Conservation (phyloP, 257 asterid genomes). For the Avicennia marina region DNA sequence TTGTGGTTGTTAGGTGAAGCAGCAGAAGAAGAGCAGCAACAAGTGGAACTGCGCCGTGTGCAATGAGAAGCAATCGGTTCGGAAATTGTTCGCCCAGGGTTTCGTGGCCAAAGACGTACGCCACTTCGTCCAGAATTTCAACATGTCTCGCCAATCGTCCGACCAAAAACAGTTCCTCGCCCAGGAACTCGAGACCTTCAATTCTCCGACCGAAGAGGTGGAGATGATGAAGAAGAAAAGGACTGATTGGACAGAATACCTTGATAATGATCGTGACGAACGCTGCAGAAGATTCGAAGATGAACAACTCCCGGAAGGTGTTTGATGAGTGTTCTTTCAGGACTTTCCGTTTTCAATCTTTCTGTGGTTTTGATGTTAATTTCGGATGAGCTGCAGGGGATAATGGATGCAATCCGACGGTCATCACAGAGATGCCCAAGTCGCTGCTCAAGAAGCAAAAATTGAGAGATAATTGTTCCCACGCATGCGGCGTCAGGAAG, state of each 20-base stretch:
- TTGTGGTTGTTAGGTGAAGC: constrained; percentile 66
- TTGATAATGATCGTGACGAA: constrained; percentile 39
- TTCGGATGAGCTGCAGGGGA: constrained; percentile 39
- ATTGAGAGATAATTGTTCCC: constrained; percentile 28
- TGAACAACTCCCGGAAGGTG: constrained; percentile 28
- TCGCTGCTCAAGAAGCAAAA: constrained; percentile 49
- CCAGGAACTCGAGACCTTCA: constrained; percentile 18
- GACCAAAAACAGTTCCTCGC: constrained; percentile 30
- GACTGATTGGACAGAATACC: constrained; percentile 77
- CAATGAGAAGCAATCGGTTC: constrained; percentile 77
- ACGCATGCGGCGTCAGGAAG: constrained; percentile 15
- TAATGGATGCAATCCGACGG: constrained; percentile 33
- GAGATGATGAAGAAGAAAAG: constrained; percentile 33
- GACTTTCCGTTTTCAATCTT: neutral
- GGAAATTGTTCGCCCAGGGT: constrained; percentile 55
- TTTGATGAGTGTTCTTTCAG: constrained; percentile 10
- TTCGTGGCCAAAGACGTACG: constrained; percentile 82
- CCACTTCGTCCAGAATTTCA: constrained; percentile 72
- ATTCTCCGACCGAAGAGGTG: constrained; percentile 5
- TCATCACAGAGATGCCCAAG: constrained; percentile 69
- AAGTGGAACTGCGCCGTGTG: constrained; percentile 90
- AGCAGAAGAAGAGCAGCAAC: constrained; percentile 88
- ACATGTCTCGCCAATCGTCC: constrained; percentile 70
- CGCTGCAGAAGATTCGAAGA: constrained; percentile 1
- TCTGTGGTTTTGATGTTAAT: constrained; percentile 3